These are phyloP conservation scores for Coccomyxa subellipsoidea DNA, from an alignment of 163 green algal species.

Conservation along the genomic window DNA sequence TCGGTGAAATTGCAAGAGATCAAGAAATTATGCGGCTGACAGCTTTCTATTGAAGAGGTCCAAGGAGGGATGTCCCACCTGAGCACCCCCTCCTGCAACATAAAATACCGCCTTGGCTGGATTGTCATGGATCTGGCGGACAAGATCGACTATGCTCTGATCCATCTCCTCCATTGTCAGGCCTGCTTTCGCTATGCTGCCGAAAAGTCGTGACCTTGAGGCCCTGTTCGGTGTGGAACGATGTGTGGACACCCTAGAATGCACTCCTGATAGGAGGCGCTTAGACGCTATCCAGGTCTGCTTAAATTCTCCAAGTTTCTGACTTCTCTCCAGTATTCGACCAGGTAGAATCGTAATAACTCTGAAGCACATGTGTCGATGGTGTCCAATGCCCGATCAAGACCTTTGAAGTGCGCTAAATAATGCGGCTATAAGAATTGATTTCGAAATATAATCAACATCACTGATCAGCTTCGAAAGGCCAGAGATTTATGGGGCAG, in stretches of 20 bases:
- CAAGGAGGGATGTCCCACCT: constrained; percentile 19
- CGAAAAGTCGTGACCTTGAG: neutral
- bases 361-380: neutral
- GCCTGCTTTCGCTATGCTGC: neutral
- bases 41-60: neutral
- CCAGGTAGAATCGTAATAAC: neutral
- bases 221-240: neutral
- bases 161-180: neutral
- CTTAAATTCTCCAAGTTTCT: neutral
- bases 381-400: neutral
- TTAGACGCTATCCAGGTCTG: neutral
- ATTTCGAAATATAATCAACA: no score
- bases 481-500: no score
- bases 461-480: no score
- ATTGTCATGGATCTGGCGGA: constrained; percentile 16
- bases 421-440: no score
- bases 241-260: neutral
- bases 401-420: neutral
- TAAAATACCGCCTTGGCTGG: constrained; percentile 36
- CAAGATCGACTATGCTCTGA: neutral
- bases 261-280: neutral
- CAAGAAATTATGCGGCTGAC: no score
- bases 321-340: neutral
- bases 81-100: constrained; percentile 42
- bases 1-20: no score